Percentiles rank a stretch among this genome's conserved stretches.
phyloP scores from a whole-genome alignment of 441 rosid genomes.

The Cnidoscolus chayamansa region DNA sequence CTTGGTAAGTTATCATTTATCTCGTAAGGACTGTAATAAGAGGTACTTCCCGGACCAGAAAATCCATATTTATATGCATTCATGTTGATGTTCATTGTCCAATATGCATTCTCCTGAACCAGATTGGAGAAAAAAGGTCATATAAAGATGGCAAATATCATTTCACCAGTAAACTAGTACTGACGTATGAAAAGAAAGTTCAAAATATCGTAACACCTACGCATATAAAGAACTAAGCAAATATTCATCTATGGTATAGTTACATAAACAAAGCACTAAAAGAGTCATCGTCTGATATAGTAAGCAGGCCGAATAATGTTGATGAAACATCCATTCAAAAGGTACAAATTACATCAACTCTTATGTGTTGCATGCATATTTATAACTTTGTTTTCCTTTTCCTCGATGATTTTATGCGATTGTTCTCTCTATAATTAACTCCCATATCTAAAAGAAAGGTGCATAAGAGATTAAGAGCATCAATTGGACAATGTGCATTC shows the following conservation, averaged over 20 bases:
- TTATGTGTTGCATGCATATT: not conserved
- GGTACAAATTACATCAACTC: not conserved
- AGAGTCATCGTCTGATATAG: constrained; percentile 45
- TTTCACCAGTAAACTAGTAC: not conserved
- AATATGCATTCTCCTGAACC: constrained; percentile 61
- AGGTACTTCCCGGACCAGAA: constrained; percentile 57
- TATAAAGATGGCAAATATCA: not conserved
- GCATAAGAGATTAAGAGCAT: not conserved
- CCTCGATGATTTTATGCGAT: not conserved
- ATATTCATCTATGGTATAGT: not conserved
- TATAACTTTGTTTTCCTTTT: not conserved
- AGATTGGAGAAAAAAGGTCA: not conserved
- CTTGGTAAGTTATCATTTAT: constrained; percentile 56
- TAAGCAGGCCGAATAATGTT: constrained; percentile 28
- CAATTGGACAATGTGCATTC: not conserved
- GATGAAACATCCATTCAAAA: constrained; percentile 4
- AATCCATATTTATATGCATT: constrained; percentile 74
- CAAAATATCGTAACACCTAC: not conserved
- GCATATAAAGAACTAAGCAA: not conserved
- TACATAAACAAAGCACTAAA: not conserved
- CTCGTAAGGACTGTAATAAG: constrained; percentile 55
- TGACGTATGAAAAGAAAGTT: too few relatives aligned
- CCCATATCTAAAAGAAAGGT: not conserved
- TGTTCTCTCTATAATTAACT: not conserved
- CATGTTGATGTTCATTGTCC: constrained; percentile 52